These are phyloP conservation scores for Tolypocladium cylindrosporum DNA, from an alignment of 2,329 filamentous ascomycete genomes.

Conservation along the genomic window DNA sequence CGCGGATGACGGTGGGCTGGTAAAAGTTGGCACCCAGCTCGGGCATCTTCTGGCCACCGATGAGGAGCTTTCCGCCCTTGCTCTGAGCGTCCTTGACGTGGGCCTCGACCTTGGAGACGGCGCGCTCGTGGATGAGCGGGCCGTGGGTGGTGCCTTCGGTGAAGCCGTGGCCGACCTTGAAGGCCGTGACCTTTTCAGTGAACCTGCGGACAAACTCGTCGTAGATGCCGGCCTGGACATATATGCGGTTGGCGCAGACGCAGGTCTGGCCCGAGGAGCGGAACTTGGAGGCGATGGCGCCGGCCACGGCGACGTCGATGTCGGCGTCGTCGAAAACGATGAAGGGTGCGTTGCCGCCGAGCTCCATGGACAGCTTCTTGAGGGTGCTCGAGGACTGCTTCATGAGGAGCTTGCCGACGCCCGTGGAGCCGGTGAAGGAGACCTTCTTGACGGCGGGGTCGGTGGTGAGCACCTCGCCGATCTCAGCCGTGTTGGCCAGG, in stretches of 20 bases:
- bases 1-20: constrained; percentile 78
- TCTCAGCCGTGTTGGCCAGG: constrained; percentile 64
- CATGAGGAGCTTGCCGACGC: constrained; percentile 69
- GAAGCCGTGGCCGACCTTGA: constrained; percentile 70
- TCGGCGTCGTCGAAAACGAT: constrained; percentile 97
- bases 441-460: constrained; percentile 70
- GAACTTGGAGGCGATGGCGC: constrained; percentile 84
- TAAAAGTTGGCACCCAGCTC: constrained; percentile 80
- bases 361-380: constrained; percentile 78
- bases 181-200: constrained; percentile 59
- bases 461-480: constrained; percentile 70
- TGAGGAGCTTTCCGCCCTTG: constrained; percentile 66
- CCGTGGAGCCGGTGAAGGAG: constrained; percentile 80
- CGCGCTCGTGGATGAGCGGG: constrained; percentile 76
- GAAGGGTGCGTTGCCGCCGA: constrained; percentile 91
- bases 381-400: constrained; percentile 76
- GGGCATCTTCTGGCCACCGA: constrained; percentile 64
- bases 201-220: constrained; percentile 62
- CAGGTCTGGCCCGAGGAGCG: constrained; percentile 92
- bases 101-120: constrained; percentile 65
- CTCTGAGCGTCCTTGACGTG: constrained; percentile 71
- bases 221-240: constrained; percentile 69
- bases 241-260: constrained; percentile 79
- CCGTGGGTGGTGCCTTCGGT: constrained; percentile 64
- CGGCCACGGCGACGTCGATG: constrained; percentile 71